phyloP scores from a whole-genome alignment of 345 rosid genomes.

The Bruguiera parviflora region DNA sequence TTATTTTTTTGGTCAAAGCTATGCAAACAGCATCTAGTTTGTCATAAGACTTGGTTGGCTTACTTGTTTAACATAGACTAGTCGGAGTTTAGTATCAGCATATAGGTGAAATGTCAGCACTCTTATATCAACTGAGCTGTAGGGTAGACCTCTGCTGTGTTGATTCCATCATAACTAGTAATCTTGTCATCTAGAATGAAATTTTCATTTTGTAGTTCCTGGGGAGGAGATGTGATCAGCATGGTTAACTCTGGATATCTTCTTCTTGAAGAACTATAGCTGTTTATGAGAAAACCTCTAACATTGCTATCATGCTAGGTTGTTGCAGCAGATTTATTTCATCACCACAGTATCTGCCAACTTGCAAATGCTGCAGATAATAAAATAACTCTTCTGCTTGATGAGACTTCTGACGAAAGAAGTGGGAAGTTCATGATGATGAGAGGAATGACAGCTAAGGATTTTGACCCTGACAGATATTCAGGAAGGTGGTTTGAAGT shows the following conservation, averaged over 20 bases:
- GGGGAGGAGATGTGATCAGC: not conserved
- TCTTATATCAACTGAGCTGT: not conserved
- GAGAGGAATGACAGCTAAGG: slow-evolving; percentile 85
- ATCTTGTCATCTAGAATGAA: not conserved
- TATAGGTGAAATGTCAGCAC: not conserved
- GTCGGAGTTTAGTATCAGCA: not conserved
- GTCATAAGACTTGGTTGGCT: not conserved
- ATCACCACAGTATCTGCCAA: slow-evolving; percentile 47
- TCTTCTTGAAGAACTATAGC: slow-evolving; percentile 4
- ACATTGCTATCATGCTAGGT: slow-evolving; percentile 38
- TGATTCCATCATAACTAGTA: not conserved
- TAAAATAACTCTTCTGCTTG: slow-evolving; percentile 52
- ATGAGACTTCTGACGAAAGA: slow-evolving; percentile 44
- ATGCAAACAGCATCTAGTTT: not conserved
- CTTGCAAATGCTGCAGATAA: slow-evolving; percentile 51
- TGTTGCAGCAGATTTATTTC: slow-evolving; percentile 48
- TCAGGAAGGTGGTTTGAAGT: slow-evolving; percentile 99
- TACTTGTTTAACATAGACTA: not conserved
- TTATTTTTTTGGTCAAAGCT: not conserved
- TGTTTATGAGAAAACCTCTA: slow-evolving; percentile 6
- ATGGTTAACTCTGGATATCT: not conserved
- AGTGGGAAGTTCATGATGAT: slow-evolving; percentile 70
- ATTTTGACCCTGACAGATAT: slow-evolving; percentile 83
- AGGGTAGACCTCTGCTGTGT: not conserved
- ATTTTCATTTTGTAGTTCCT: not conserved